Evolutionary conservation across 2,329 filamentous ascomycete genomes (phyloP).

Genomic region (Beauveria varroae): DNA sequence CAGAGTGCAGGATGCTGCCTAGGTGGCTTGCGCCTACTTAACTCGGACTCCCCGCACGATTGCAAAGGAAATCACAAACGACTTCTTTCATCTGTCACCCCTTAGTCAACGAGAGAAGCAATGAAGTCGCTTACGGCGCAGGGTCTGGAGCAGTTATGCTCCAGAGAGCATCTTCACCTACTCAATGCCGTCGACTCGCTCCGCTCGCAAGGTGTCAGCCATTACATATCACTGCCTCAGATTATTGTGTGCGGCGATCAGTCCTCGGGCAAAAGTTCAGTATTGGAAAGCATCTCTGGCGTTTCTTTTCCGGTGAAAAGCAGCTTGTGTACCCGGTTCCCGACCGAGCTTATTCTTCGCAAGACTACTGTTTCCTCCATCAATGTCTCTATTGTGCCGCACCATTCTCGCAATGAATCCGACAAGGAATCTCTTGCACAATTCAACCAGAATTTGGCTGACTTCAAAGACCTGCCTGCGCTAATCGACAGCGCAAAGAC

Average conservation of each 20-base stretch:
- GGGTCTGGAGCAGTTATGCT: conserved; percentile 2
- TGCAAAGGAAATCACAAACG: neutral
- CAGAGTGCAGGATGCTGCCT: neutral
- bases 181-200: conserved; percentile 30
- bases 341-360: conserved; percentile 45
- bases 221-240: conserved; percentile 33
- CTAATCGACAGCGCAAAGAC: conserved; percentile 42
- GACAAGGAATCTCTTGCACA: neutral
- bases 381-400: conserved; percentile 17
- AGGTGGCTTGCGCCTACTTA: neutral
- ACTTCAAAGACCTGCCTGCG: conserved; percentile 29
- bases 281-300: conserved; percentile 48
- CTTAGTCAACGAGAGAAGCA: neutral
- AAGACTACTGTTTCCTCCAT: conserved; percentile 16
- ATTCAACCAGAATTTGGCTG: conserved; percentile 21
- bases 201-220: conserved; percentile 26
- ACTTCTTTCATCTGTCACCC: neutral
- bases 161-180: conserved; percentile 18
- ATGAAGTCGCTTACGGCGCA: neutral
- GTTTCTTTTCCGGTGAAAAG: conserved; percentile 47
- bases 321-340: conserved; percentile 46
- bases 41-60: neutral
- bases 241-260: conserved; percentile 51
- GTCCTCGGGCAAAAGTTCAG: conserved; percentile 48
- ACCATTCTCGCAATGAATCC: neutral